These are phyloP conservation scores for Moesziomyces globuligerus DNA, from an alignment of 1,284 basidiomycete genomes.

Conservation along the genomic window DNA sequence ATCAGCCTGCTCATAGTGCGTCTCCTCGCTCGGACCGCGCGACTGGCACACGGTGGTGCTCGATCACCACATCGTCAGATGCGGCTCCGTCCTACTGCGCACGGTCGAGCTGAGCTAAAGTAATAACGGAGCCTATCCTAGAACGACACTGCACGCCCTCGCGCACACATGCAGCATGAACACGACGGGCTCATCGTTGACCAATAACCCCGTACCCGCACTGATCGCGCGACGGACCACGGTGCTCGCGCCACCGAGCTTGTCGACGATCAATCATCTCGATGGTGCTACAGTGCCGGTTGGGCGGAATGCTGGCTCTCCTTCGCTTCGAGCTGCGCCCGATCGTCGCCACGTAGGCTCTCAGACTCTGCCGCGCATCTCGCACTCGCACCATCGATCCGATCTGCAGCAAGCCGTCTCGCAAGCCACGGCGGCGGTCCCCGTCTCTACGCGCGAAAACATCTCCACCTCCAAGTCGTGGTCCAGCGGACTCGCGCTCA, in stretches of 20 bases:
- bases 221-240: slow-evolving; percentile 28
- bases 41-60: no score
- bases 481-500: slow-evolving; percentile 2
- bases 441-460: slow-evolving; percentile 28
- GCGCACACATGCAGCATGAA: no score
- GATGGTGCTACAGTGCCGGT: slow-evolving; percentile 1
- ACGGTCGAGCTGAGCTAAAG: no score
- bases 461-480: slow-evolving; percentile 29
- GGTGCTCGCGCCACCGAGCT: slow-evolving; percentile 22
- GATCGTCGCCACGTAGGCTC: neutral
- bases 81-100: no score
- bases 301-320: neutral
- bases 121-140: no score
- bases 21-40: no score
- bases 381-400: slow-evolving; percentile 4
- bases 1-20: no score
- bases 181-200: neutral
- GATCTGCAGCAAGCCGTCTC: slow-evolving; percentile 21
- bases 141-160: no score
- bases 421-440: slow-evolving; percentile 21
- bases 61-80: no score
- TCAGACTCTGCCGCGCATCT: neutral
- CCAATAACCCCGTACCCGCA: slow-evolving; percentile 18
- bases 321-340: neutral
- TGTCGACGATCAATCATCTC: slow-evolving; percentile 31